Evolutionary conservation across 2,329 filamentous ascomycete genomes (phyloP).

Genomic region (Colletotrichum tanaceti): DNA sequence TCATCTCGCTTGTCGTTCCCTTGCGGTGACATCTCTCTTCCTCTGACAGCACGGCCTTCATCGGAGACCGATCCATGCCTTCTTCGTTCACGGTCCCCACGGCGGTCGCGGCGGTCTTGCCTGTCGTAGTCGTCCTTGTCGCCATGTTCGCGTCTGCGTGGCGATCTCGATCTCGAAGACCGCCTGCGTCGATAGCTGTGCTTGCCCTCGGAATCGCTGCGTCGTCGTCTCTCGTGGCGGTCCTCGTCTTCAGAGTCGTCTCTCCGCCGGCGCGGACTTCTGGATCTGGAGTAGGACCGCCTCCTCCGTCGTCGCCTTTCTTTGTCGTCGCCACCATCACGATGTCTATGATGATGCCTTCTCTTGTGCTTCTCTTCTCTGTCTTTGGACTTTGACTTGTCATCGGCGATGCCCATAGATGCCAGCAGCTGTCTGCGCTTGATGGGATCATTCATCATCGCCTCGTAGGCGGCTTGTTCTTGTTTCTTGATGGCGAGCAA

Average conservation of each 20-base stretch:
- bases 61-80: conserved; percentile 45
- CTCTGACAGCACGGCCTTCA: conserved; percentile 49
- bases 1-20: conserved; percentile 42
- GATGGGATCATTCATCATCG: conserved; percentile 82
- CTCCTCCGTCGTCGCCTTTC: conserved; percentile 54
- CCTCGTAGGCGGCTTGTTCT: conserved; percentile 83
- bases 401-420: conserved; percentile 67
- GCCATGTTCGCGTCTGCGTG: conserved; percentile 35
- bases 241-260: conserved; percentile 48
- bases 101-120: conserved; percentile 39
- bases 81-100: conserved; percentile 48
- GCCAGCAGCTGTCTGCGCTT: conserved; percentile 75
- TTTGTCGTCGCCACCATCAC: conserved; percentile 55
- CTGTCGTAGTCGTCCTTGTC: conserved; percentile 15
- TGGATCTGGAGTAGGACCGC: conserved; percentile 60
- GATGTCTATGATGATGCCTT: conserved; percentile 55
- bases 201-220: conserved; percentile 39
- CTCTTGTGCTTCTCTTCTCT: conserved; percentile 58
- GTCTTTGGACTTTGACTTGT: conserved; percentile 51
- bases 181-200: conserved; percentile 36
- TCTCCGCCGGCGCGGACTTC: conserved; percentile 52
- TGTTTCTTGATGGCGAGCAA: conserved; percentile 93
- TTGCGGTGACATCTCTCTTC: conserved; percentile 40
- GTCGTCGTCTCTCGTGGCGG: conserved; percentile 41
- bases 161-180: conserved; percentile 29